These are phyloP conservation scores for Trypanosoma lewisi DNA, from an alignment of 208 protist genomes.

Conservation along the genomic window DNA sequence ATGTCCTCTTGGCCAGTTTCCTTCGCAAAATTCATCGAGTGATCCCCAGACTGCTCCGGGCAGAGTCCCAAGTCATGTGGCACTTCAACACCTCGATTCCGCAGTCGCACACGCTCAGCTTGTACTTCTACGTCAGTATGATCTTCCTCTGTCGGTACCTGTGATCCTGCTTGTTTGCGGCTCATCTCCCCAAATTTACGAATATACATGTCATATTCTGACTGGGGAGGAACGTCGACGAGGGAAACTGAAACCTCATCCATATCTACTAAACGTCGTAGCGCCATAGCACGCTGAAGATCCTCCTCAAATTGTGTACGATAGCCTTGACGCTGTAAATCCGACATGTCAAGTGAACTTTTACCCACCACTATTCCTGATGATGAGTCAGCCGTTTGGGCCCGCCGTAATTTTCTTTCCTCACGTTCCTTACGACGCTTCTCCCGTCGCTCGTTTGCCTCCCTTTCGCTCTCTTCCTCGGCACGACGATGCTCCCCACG, in stretches of 20 bases:
- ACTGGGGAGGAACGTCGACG: slow-evolving; percentile 72
- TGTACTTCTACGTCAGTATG: slow-evolving; percentile 47
- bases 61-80: slow-evolving; percentile 80
- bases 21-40: slow-evolving; percentile 17
- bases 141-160: slow-evolving; percentile 67
- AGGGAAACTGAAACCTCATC: slow-evolving; percentile 64
- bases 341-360: slow-evolving; percentile 26
- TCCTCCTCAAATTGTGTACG: slow-evolving; percentile 75
- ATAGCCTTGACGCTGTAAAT: slow-evolving; percentile 77
- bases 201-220: slow-evolving; percentile 86
- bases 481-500: slow-evolving; percentile 22
- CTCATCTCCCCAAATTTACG: slow-evolving; percentile 64
- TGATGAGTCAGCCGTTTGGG: slow-evolving; percentile 1
- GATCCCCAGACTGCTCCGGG: slow-evolving; percentile 56
- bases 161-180: slow-evolving; percentile 46
- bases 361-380: slow-evolving; percentile 12
- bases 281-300: slow-evolving; percentile 55
- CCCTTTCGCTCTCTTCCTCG: slow-evolving; percentile 27
- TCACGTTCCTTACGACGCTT: slow-evolving; percentile 42
- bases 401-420: slow-evolving; percentile 29
- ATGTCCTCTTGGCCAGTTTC: slow-evolving; percentile 16
- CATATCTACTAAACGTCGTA: slow-evolving; percentile 82
- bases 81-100: slow-evolving; percentile 36
- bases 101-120: slow-evolving; percentile 52
- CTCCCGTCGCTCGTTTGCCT: slow-evolving; percentile 33